phyloP scores from a whole-genome alignment of 2,329 filamentous ascomycete genomes.

The Monilinia vaccinii-corymbosi region DNA sequence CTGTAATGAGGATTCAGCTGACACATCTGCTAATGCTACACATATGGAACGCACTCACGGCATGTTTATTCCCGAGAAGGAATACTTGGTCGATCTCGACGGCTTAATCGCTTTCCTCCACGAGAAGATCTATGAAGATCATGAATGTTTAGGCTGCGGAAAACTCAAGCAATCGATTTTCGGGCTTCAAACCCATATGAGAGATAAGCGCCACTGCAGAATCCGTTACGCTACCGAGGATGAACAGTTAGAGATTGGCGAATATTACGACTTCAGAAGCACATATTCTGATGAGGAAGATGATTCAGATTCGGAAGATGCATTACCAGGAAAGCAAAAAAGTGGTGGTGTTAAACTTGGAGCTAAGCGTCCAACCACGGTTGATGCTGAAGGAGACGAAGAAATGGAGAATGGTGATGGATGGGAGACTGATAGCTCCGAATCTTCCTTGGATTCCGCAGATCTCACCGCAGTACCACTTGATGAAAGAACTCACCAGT shows the following conservation, averaged over 20 bases:
- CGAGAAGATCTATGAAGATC: conserved; percentile 67
- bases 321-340: conserved; percentile 38
- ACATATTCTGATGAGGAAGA: conserved; percentile 80
- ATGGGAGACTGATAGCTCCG: conserved; percentile 92
- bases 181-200: conserved; percentile 92
- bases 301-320: conserved; percentile 49
- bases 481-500: conserved; percentile 61
- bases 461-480: conserved; percentile 74
- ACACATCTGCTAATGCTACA: conserved; percentile 62
- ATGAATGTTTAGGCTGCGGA: conserved; percentile 83
- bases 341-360: conserved; percentile 62
- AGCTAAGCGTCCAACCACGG: conserved; percentile 45
- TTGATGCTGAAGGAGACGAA: conserved; percentile 45
- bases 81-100: conserved; percentile 73
- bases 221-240: conserved; percentile 84
- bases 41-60: conserved; percentile 93
- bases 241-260: conserved; percentile 87
- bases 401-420: conserved; percentile 58
- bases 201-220: conserved; percentile 93
- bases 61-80: conserved; percentile 89
- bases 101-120: conserved; percentile 73
- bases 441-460: conserved; percentile 79
- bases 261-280: conserved; percentile 94
- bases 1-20: conserved; percentile 79
- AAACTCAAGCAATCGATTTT: conserved; percentile 70